phyloP scores from a whole-genome alignment of 495 filamentous ascomycete genomes.

The Talaromyces adpressus region DNA sequence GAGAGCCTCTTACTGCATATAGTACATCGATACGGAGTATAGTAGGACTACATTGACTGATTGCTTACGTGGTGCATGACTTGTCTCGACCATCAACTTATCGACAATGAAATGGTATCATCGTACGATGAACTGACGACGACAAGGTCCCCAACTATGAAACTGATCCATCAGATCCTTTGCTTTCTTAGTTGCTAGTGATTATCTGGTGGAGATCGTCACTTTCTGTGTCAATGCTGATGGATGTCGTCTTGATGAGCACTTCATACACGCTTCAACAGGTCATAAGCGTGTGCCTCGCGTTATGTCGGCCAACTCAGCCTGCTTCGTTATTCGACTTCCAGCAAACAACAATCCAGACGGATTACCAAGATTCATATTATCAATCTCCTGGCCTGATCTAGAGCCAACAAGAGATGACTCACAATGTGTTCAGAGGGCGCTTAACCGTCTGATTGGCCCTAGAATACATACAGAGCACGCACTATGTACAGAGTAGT shows the following conservation, averaged over 20 bases:
- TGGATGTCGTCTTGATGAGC: conserved; percentile 1
- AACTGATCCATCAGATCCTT: neutral
- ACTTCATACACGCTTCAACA: neutral
- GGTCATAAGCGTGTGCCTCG: neutral
- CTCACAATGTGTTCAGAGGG: neutral
- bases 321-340: neutral
- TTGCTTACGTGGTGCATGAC: neutral
- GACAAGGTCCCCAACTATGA: neutral
- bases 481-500: neutral
- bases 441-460: neutral
- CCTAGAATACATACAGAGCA: too few species aligned
- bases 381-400: neutral
- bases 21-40: too few species aligned
- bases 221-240: too few species aligned
- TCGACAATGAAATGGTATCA: neutral
- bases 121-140: neutral
- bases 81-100: neutral
- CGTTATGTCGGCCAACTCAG: neutral
- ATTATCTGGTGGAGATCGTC: too few species aligned
- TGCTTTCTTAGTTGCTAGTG: neutral
- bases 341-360: neutral
- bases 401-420: neutral
- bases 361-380: neutral
- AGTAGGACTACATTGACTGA: too few species aligned
- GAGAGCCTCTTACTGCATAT: neutral